Conservation (phyloP, 1,139 yeast genomes). For the Kazachstania sp. region DNA sequence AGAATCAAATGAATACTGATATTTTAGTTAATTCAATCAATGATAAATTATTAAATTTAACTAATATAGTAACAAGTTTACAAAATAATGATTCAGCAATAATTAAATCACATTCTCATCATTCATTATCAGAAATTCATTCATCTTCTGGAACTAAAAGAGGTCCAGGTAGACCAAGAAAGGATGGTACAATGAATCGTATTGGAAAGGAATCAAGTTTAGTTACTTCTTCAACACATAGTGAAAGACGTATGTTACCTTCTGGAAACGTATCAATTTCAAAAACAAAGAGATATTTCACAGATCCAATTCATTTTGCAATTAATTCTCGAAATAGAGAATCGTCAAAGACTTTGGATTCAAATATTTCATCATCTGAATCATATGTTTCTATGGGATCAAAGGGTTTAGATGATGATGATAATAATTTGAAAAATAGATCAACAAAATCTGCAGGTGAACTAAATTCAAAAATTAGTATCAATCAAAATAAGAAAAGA, state of each 20-base stretch:
- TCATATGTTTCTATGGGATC: background rate
- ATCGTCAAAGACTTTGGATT: background rate
- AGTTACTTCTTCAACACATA: background rate
- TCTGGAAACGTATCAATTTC: constrained; percentile 24
- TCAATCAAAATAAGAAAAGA: constrained; percentile 4
- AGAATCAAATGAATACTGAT: constrained; percentile 32
- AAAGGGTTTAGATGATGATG: background rate
- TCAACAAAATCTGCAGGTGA: background rate
- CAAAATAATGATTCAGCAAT: background rate
- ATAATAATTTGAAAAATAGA: background rate
- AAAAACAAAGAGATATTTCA: constrained; percentile 30
- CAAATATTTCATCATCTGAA: background rate
- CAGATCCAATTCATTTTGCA: constrained; percentile 30
- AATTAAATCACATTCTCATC: background rate
- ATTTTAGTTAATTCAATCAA: constrained; percentile 26
- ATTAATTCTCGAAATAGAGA: constrained; percentile 1
- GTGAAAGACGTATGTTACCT: constrained; percentile 12
- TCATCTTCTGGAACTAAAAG: constrained; percentile 8
- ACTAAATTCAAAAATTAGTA: background rate
- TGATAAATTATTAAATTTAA: constrained; percentile 15
- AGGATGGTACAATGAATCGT: constrained; percentile 12
- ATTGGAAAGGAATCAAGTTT: background rate
- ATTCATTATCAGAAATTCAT: background rate
- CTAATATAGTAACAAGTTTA: background rate
- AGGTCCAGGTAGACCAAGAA: constrained; percentile 32